Conservation (phyloP, 2,329 filamentous ascomycete species). For the Verticillium dahliae region DNA sequence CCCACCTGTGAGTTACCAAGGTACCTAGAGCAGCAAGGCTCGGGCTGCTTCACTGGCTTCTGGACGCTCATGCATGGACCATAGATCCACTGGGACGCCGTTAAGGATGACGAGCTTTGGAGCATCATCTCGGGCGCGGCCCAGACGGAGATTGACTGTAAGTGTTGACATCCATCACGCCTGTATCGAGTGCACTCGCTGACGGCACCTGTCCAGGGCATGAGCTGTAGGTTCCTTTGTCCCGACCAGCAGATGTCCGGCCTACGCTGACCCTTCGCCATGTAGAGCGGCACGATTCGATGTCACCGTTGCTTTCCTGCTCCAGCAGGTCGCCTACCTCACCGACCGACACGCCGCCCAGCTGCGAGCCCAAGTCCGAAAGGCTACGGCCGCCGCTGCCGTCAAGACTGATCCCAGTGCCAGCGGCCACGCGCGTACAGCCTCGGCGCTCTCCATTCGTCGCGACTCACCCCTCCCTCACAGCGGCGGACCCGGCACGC, state of each 20-base stretch:
- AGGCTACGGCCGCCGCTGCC: slow-evolving; percentile 53
- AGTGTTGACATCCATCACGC: slow-evolving; percentile 14
- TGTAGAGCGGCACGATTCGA: slow-evolving; percentile 67
- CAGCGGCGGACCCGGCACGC: slow-evolving; percentile 39
- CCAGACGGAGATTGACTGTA: slow-evolving; percentile 84
- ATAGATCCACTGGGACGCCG: slow-evolving; percentile 80
- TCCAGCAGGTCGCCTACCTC: slow-evolving; percentile 90
- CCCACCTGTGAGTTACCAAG: slow-evolving; percentile 55
- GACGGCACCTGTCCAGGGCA: slow-evolving; percentile 51
- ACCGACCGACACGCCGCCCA: slow-evolving; percentile 88
- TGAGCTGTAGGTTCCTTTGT: slow-evolving; percentile 53
- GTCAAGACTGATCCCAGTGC: slow-evolving; percentile 49
- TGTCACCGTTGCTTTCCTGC: slow-evolving; percentile 79
- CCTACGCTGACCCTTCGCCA: slow-evolving; percentile 8
- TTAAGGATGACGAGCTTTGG: slow-evolving; percentile 86
- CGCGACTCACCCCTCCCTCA: slow-evolving; percentile 48
- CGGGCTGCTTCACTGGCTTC: neutral
- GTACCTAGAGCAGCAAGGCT: neutral
- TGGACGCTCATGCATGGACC: slow-evolving; percentile 13
- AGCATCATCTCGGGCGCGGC: slow-evolving; percentile 77
- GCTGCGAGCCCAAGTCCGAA: slow-evolving; percentile 83
- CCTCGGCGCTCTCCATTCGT: slow-evolving; percentile 51
- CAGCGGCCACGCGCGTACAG: slow-evolving; percentile 30
- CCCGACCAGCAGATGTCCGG: slow-evolving; percentile 3
- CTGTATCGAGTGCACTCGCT: neutral